phyloP scores from a whole-genome alignment of 345 rosid genomes.

The Carallia pectinifolia region DNA sequence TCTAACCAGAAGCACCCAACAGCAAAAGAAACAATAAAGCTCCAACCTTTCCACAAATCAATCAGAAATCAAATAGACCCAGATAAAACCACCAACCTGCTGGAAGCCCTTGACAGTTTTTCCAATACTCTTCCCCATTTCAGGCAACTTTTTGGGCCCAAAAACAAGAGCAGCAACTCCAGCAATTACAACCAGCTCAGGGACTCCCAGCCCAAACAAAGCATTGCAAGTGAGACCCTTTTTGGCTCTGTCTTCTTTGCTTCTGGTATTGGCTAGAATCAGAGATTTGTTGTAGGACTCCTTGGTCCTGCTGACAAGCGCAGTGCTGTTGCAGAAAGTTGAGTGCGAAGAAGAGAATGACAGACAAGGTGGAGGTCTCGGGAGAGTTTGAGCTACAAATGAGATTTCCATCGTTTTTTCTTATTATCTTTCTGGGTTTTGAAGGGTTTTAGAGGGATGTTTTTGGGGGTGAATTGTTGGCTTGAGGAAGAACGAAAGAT shows the following conservation, averaged over 20 bases:
- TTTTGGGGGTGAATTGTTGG: constrained; percentile 3
- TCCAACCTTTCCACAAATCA: constrained; percentile 11
- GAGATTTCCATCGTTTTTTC: constrained; percentile 56
- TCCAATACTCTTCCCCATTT: constrained; percentile 93
- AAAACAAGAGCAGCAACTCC: constrained; percentile 91
- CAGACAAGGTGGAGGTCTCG: constrained; percentile 31
- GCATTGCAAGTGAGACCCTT: constrained; percentile 67
- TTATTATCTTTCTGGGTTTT: constrained; percentile 6
- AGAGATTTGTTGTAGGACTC: constrained; percentile 22
- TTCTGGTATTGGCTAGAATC: constrained; percentile 40
- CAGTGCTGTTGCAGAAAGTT: constrained; percentile 32
- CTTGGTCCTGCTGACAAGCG: constrained; percentile 19
- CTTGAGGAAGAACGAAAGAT: neutral
- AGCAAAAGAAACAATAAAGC: constrained; percentile 7
- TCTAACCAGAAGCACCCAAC: neutral
- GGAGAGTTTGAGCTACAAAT: constrained; percentile 42
- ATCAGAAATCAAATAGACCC: constrained; percentile 14
- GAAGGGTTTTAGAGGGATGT: neutral
- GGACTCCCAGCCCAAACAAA: constrained; percentile 90
- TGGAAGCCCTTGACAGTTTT: constrained; percentile 95
- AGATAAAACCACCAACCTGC: constrained; percentile 48
- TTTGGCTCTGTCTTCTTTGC: constrained; percentile 32
- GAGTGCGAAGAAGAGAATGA: constrained; percentile 59
- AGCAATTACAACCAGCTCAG: constrained; percentile 93
- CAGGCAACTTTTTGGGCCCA: constrained; percentile 95